Base-by-base conservation (phyloP, 805 yeast genomes). In the Zygosaccharomyces lentus region DNA sequence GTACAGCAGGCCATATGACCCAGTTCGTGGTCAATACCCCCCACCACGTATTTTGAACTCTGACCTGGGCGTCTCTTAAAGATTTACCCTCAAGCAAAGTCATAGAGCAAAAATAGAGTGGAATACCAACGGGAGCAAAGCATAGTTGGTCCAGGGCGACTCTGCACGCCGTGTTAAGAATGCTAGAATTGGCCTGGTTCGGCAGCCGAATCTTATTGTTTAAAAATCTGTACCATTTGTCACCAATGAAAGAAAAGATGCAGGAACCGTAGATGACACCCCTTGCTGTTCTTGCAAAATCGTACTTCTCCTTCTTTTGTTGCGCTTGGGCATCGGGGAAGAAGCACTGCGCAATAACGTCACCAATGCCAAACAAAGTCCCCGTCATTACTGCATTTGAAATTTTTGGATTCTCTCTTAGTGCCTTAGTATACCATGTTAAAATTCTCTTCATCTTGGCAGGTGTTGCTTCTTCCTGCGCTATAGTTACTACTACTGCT, bases 1-100 rank as follows among this genome's bases (percentile, higher is more conserved):
- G 98, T 51, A 93, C 85, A 0, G 78, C 65, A 0, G 98, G 98
- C 99, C 98, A 93, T 9, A 91, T 84, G 42, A 73, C 59, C 90
- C 95, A 88, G 63, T 89, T 90, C 13, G 85, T 73, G 27, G 71
- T 62, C 34, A 90, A 65, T 0, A 96, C 89, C 3, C 75, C 73
- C 81, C 80, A 68, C 78, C 80, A 80, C 48, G 81, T 78, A 12
- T 70, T 66, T 2, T 65, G 38, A 19, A 83, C 56, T 51, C 77
- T 81, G 4, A 53, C 39, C 43, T 62, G 58, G 12, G 81, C 69
- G 17, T 69, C 70, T 0, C 62, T 61, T 3, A 66, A 31, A 0
- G 75, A 59, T 39, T 74, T 68, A 10, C 76, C 74, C 59, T 87
- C 93, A 71, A 90, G 62, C 3, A 79, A 31, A 0, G 90, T 74